Percentiles rank a stretch among this genome's conserved stretches.
These are phyloP conservation scores for Verticillium zaregamsianum DNA, from an alignment of 2,329 filamentous ascomycete genomes.

Conservation along the genomic window DNA sequence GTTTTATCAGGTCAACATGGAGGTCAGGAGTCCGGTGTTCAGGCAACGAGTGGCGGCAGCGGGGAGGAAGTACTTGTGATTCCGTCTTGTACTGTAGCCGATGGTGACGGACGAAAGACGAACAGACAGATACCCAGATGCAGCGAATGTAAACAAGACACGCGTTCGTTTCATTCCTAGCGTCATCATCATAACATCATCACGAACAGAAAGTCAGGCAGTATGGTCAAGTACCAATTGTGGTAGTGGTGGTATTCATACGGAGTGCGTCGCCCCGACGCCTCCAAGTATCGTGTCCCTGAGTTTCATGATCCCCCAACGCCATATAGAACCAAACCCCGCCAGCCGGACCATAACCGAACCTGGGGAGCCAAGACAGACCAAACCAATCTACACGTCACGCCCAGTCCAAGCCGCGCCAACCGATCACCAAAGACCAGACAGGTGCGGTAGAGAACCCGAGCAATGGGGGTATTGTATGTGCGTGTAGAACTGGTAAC, in stretches of 20 bases:
- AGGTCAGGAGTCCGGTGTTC: conserved; percentile 84
- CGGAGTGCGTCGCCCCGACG: conserved; percentile 1
- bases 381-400: not conserved
- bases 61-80: conserved; percentile 84
- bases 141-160: not conserved
- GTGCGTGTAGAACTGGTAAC: not conserved
- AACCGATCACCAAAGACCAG: not conserved
- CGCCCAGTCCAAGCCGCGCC: not conserved
- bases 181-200: not conserved
- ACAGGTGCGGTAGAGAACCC: not conserved
- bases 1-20: conserved; percentile 84
- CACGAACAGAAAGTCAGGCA: not conserved
- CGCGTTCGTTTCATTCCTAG: not conserved
- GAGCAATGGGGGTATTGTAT: not conserved
- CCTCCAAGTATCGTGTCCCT: conserved; percentile 2
- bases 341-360: not conserved
- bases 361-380: not conserved
- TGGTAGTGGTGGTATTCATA: conserved; percentile 2
- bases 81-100: too few relatives aligned
- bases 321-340: conserved; percentile 1
- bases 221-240: not conserved
- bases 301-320: not conserved
- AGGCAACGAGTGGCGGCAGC: conserved; percentile 76
- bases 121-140: conserved; percentile 16
- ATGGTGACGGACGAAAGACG: not conserved